Evolutionary conservation across 441 rosid genomes (phyloP), one percentile per base, ranked within the genome.

Genomic region (Viola pubescens): DNA sequence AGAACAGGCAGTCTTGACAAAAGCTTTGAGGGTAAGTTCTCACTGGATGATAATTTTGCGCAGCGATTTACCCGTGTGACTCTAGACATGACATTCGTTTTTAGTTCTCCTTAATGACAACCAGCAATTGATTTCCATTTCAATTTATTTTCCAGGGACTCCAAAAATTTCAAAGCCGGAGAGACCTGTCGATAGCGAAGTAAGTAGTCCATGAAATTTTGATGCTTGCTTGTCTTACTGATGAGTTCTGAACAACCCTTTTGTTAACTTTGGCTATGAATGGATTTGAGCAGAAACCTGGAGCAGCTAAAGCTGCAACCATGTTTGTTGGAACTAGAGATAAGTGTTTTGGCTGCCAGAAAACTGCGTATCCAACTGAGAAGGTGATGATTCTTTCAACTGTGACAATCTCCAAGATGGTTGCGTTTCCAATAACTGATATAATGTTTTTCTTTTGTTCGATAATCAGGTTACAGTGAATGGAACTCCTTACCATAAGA

Each of bases 1-100:
- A 83, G 94, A 83, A 92, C 98, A 38, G 97, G 98, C 67, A 89
- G 98, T 79, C 96, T 92, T 41, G 89, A 89, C 70, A 92, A 89
- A 72, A 92, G 98, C 79, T 89, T 89, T 58, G 98, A 92, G 72
- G 98, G 98, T 92, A 64, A 48, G 6, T 26, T 26, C 3, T 26
- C 34, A 26, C 2, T 1, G 34, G 34, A 26, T 26, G 34, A 26
- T 26, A 26, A 26, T 26, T 26, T 26, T 26, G 34, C 34, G 3
- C 34, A 26, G 34, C 34, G 34, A 26, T 26, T 26, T 26, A 26
- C 34, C 34, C 34, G 2, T 19, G 26, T 1, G 26, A 1, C 26
- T n/a, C 34, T 26, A 26, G 34, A 2, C 34, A 26, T 26, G 34
- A 26, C 34, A 1, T 26, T 26, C 2, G 34, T 26, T 26, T 26